phyloP scores from a whole-genome alignment of 2,329 filamentous ascomycete species.

The Escovopsis weberi region DNA sequence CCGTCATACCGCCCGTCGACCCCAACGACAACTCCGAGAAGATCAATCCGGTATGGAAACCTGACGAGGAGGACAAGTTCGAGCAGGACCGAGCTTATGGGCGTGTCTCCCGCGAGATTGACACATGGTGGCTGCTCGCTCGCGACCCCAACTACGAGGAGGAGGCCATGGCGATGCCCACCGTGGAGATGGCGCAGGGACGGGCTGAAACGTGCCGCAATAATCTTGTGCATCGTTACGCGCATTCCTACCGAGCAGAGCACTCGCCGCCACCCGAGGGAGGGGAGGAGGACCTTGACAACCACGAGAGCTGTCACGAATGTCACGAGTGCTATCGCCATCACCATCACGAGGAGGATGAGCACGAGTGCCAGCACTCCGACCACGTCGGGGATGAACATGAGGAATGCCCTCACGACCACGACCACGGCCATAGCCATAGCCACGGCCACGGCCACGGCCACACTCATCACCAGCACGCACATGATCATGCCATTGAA shows the following conservation, averaged over 20 bases:
- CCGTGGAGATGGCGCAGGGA: constrained; percentile 42
- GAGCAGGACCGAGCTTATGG: constrained; percentile 45
- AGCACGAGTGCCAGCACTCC: constrained; percentile 29
- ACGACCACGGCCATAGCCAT: constrained; percentile 10
- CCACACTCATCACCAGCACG: constrained; percentile 10
- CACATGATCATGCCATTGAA: constrained; percentile 20
- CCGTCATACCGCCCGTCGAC: constrained; percentile 16
- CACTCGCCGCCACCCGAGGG: constrained; percentile 22
- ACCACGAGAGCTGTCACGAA: constrained; percentile 22
- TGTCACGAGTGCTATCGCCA: constrained; percentile 16
- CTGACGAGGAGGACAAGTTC: constrained; percentile 39
- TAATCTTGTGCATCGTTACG: constrained; percentile 43
- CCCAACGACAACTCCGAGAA: constrained; percentile 26
- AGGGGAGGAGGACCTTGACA: constrained; percentile 24
- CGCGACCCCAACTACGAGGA: constrained; percentile 46
- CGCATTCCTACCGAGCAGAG: constrained; percentile 28
- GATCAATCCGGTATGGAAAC: constrained; percentile 34
- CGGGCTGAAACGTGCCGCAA: constrained; percentile 44
- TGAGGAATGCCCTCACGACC: not conserved
- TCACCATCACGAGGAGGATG: constrained; percentile 34
- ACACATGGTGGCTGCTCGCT: constrained; percentile 49
- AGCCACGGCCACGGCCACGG: constrained; percentile 4
- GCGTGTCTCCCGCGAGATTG: constrained; percentile 48
- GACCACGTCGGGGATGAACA: constrained; percentile 12
- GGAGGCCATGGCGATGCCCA: constrained; percentile 44